phyloP scores from a whole-genome alignment of 2,329 filamentous ascomycete genomes.

The Sporothrix variecibatus region DNA sequence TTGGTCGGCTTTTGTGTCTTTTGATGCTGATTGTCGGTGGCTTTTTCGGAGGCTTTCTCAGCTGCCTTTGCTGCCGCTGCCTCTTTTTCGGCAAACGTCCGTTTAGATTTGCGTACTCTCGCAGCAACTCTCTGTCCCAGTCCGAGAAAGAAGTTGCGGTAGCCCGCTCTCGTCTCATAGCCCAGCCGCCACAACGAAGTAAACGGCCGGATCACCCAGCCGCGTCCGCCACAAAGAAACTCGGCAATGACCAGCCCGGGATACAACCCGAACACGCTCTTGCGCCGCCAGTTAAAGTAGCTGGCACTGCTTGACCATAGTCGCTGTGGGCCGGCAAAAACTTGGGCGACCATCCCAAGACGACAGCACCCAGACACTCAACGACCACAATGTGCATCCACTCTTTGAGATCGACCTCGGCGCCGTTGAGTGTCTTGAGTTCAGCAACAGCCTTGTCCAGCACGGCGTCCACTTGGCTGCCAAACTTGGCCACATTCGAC shows the following conservation, averaged over 20 bases:
- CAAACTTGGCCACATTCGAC: slow-evolving; percentile 46
- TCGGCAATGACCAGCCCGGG: slow-evolving; percentile 45
- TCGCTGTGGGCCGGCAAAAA: slow-evolving; percentile 49
- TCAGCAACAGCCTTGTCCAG: slow-evolving; percentile 41
- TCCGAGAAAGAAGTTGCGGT: slow-evolving; percentile 51
- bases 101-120: slow-evolving; percentile 14
- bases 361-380: slow-evolving; percentile 52
- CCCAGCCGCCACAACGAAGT: slow-evolving; percentile 48
- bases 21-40: neutral
- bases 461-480: slow-evolving; percentile 45
- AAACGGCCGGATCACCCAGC: slow-evolving; percentile 43
- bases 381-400: slow-evolving; percentile 61
- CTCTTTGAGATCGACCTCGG: slow-evolving; percentile 51
- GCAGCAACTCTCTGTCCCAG: slow-evolving; percentile 23
- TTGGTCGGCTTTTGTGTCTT: neutral
- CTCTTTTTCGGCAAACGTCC: neutral
- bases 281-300: slow-evolving; percentile 54
- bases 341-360: slow-evolving; percentile 55
- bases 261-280: slow-evolving; percentile 55
- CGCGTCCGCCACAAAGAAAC: slow-evolving; percentile 41
- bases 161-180: slow-evolving; percentile 47
- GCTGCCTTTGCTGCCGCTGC: neutral
- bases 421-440: slow-evolving; percentile 42
- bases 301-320: slow-evolving; percentile 50
- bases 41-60: neutral